Base-by-base conservation (phyloP, 2,329 filamentous ascomycete genomes). In the Trichoderma sp. region DNA sequence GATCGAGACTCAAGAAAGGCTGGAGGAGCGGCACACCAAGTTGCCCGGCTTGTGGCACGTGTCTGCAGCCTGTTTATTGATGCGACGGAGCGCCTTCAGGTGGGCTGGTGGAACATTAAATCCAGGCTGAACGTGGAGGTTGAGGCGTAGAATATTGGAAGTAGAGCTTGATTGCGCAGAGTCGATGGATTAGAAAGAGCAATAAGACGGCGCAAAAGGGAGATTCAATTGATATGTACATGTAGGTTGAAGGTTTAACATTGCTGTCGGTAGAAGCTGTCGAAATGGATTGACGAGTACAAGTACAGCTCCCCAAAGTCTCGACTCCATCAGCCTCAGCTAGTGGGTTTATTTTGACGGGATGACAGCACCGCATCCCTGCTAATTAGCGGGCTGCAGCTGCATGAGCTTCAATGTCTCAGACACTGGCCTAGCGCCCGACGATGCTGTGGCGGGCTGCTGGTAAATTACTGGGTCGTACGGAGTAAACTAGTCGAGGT, bases 31-130 rank as follows among this genome's bases (percentile, higher is more conserved):
- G 65, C 65, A 68, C 65, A 24, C 64, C 56, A 58, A 32, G 34
- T 32, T 7, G 65, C 65, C 53, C 24, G 34, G 32, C 26, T 68
- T 58, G 51, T 43, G 65, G 65, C 65, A 69, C 56, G 65, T 69
- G 65, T 53, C 62, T 65, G 62, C 43, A 53, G 43, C 30, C 26
- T 21, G 36, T 69, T 58, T 43, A 61, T 65, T 26, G 62, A 65
- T 57, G 47, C 32, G 51, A 39, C 67, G 24, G 32, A 67, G 24
- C 14, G 51, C 47, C 64, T 67, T 14, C 11, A 51, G 43, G 57
- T 28, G 56, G 30, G 57, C 26, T 62, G 26, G 67, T 62, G 57
- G 30, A 70, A 70, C 67, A 62, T 62, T 8, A 21, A 60, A 24
- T 24, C 24, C 24, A 24, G 24, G 24, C 24, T 24, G 24, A 24